Conservation (phyloP, 2,329 filamentous ascomycete genomes). For the Fusarium sp. region DNA sequence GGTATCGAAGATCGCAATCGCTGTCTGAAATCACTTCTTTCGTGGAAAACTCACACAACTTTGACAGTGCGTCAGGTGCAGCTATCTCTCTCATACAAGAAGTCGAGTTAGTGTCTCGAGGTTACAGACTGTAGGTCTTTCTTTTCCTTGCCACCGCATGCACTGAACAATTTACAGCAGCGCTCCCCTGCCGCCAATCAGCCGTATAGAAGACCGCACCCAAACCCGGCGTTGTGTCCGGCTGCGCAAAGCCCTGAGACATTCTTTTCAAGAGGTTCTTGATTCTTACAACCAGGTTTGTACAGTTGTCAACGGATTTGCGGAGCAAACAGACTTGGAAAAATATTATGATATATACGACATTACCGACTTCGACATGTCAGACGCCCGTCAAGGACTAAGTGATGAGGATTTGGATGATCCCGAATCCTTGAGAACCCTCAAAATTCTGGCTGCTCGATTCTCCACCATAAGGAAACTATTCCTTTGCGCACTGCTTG, state of each 20-base stretch:
- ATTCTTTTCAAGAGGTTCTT: slow-evolving; percentile 74
- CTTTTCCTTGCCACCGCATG: not conserved
- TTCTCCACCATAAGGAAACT: slow-evolving; percentile 84
- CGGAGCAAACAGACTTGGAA: slow-evolving; percentile 83
- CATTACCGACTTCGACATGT: slow-evolving; percentile 76
- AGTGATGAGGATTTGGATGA: slow-evolving; percentile 78
- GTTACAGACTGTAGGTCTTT: slow-evolving; percentile 78
- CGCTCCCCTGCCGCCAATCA: slow-evolving; percentile 90
- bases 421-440: slow-evolving; percentile 76
- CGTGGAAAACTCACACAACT: slow-evolving; percentile 78
- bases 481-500: slow-evolving; percentile 87
- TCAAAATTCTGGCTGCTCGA: slow-evolving; percentile 84
- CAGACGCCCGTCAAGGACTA: slow-evolving; percentile 73
- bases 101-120: slow-evolving; percentile 92
- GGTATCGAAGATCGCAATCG: slow-evolving; percentile 78
- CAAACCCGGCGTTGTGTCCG: slow-evolving; percentile 82
- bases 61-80: slow-evolving; percentile 79
- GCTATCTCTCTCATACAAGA: slow-evolving; percentile 88
- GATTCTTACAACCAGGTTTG: slow-evolving; percentile 77
- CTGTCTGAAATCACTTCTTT: slow-evolving; percentile 74
- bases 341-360: slow-evolving; percentile 94
- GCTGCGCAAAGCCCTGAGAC: slow-evolving; percentile 78
- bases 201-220: slow-evolving; percentile 83
- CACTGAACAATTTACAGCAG: slow-evolving; percentile 64
- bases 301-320: slow-evolving; percentile 73